phyloP scores from a whole-genome alignment of 2,329 filamentous ascomycete genomes.

The Microascus cirrosus region DNA sequence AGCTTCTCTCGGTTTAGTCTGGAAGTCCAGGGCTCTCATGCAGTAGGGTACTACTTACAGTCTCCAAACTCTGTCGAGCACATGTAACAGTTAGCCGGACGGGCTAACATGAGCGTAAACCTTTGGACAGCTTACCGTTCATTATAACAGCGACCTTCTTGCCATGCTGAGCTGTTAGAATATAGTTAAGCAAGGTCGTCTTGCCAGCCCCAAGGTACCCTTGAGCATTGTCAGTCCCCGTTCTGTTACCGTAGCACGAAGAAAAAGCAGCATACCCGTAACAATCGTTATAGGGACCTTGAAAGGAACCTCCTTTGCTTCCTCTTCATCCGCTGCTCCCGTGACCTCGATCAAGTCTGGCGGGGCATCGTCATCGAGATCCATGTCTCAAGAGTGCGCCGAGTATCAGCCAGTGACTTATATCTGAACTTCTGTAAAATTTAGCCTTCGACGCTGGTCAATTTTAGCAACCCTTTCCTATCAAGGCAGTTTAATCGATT shows the following conservation, averaged over 20 bases:
- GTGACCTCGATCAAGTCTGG: slow-evolving; percentile 48
- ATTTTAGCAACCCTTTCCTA: too few relatives aligned
- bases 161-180: slow-evolving; percentile 86
- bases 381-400: slow-evolving; percentile 28
- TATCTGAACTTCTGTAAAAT: not conserved
- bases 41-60: slow-evolving; percentile 39
- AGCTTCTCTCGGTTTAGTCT: slow-evolving; percentile 36
- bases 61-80: slow-evolving; percentile 59
- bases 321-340: slow-evolving; percentile 16
- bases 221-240: slow-evolving; percentile 19
- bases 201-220: slow-evolving; percentile 94
- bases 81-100: not conserved
- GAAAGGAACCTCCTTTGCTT: slow-evolving; percentile 35
- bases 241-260: not conserved
- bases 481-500: too few relatives aligned
- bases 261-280: slow-evolving; percentile 42
- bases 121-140: slow-evolving; percentile 47
- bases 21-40: slow-evolving; percentile 6
- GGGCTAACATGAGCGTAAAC: not conserved
- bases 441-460: not conserved
- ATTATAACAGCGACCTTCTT: slow-evolving; percentile 98
- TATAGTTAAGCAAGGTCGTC: slow-evolving; percentile 91
- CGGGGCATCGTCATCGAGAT: slow-evolving; percentile 55
- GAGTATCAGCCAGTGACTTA: not conserved
- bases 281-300: slow-evolving; percentile 81